Conservation (phyloP, 2,329 filamentous ascomycete genomes). For the Amphichorda felina region DNA sequence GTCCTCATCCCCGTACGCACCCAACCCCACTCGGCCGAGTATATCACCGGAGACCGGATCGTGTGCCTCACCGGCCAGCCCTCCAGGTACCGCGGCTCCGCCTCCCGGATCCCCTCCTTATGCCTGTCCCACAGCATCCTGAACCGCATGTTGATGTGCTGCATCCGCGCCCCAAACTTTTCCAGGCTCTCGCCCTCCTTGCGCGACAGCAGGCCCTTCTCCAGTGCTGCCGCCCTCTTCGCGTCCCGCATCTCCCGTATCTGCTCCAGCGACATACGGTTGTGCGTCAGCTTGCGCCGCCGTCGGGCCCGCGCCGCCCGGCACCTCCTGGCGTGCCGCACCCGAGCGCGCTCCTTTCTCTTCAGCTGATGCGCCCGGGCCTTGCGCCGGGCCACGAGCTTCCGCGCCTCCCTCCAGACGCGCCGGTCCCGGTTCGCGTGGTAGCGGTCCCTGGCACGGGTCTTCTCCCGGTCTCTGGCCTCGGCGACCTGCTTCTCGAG, state of each 20-base stretch:
- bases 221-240: not conserved
- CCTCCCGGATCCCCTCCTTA: slow-evolving; percentile 1
- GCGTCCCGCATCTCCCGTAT: not conserved
- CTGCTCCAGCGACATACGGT: not conserved
- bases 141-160: too few relatives aligned
- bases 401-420: too few relatives aligned
- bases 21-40: not conserved
- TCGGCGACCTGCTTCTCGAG: too few relatives aligned
- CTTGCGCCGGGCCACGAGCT: too few relatives aligned
- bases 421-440: too few relatives aligned
- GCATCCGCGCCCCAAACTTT: slow-evolving; percentile 3
- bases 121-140: slow-evolving; percentile 5
- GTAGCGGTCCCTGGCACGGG: too few relatives aligned
- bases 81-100: slow-evolving; percentile 13
- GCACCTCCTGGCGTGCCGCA: too few relatives aligned
- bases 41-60: slow-evolving; percentile 4
- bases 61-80: slow-evolving; percentile 12
- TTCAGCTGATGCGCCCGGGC: too few relatives aligned
- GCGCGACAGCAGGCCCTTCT: not conserved
- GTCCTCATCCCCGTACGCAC: not conserved
- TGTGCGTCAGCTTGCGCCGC: not conserved
- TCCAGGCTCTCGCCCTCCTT: slow-evolving; percentile 6
- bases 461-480: too few relatives aligned
- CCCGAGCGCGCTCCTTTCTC: too few relatives aligned
- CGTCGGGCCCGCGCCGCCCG: too few relatives aligned